Evolutionary conservation across 176 grass and related monocot species (phyloP), one percentile per base, ranked within the genome.

Genomic region (Ampelocalamus luodianensis): DNA sequence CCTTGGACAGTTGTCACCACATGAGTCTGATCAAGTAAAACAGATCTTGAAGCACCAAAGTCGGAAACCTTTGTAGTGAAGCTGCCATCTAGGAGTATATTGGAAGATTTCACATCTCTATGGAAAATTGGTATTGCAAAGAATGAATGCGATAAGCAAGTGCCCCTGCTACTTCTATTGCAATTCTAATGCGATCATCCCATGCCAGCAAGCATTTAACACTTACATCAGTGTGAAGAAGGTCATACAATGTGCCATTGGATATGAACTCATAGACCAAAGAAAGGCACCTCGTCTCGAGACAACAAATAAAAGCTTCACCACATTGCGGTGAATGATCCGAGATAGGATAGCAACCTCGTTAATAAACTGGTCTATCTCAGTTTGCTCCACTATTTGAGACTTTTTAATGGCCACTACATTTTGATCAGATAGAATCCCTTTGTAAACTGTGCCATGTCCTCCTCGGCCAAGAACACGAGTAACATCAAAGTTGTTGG

Each of bases 211-310:
- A 18, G 34, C 48, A 84, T 27, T 69, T 24, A 1, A 36, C 1
- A 43, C 22, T 22, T 27, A 3, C 4, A 56, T 82, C n/a, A 0
- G 0, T 5, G 12, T 94, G 93, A 48, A 94, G 71, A 27, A 83
- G 63, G 0, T 90, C 61, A 51, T 82, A 42, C 0, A 95, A 45
- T 0, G 85, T 95, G 3, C 85, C 93, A 32, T 92, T 92, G 8
- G 90, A 78, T 29, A 92, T 80, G 53, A 94, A 94, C 49, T 94
- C 93, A 61, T 94, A 94, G 0, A 94, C 92, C 1, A 91, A 12
- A 38, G 91, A 67, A 0, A 89, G 89, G 0, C 89, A 73, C 5
- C 85, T 77, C 0, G 81, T 46, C 65, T 94, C 92, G 1, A 91
- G 62, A 40, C 86, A 94, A 22, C 92, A 94, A 22, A 87, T 87